Percentiles rank a stretch among this genome's conserved stretches.
phyloP scores from a whole-genome alignment of 495 filamentous ascomycete genomes.

The Neurospora sp. region DNA sequence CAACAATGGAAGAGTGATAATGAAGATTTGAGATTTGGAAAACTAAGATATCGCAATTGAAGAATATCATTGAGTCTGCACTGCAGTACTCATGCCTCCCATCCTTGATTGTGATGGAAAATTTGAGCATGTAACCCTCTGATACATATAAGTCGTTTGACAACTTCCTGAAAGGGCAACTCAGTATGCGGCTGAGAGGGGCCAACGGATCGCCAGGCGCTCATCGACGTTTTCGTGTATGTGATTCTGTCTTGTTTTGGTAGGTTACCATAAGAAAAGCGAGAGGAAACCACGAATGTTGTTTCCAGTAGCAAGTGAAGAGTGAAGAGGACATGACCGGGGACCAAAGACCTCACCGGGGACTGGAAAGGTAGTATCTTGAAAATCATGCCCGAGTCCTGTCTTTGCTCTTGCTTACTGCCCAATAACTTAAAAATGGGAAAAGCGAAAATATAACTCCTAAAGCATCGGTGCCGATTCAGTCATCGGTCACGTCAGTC shows the following conservation, averaged over 20 bases:
- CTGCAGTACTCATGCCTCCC: not conserved
- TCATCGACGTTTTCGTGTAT: not conserved
- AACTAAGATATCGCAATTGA: not conserved
- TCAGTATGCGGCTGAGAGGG: not conserved
- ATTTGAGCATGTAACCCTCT: not conserved
- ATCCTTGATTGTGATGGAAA: not conserved
- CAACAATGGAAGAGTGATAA: not conserved
- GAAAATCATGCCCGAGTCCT: not conserved
- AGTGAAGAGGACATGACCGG: not conserved
- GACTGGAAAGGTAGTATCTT: not conserved
- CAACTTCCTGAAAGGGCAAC: not conserved
- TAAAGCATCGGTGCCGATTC: too few relatives aligned
- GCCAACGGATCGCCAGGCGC: not conserved
- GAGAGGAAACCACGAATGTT: not conserved
- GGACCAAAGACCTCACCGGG: not conserved
- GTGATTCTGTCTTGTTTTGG: not conserved
- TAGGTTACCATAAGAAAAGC: not conserved
- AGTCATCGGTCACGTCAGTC: too few relatives aligned
- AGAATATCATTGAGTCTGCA: not conserved
- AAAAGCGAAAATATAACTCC: too few relatives aligned
- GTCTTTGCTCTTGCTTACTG: not conserved
- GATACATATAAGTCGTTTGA: not conserved
- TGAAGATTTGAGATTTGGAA: not conserved
- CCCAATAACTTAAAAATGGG: not conserved
- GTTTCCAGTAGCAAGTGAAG: not conserved